Percentiles rank a stretch among this genome's conserved stretches.
phyloP scores from a whole-genome alignment of 495 filamentous ascomycete species.

The Alectoria sarmentosa region DNA sequence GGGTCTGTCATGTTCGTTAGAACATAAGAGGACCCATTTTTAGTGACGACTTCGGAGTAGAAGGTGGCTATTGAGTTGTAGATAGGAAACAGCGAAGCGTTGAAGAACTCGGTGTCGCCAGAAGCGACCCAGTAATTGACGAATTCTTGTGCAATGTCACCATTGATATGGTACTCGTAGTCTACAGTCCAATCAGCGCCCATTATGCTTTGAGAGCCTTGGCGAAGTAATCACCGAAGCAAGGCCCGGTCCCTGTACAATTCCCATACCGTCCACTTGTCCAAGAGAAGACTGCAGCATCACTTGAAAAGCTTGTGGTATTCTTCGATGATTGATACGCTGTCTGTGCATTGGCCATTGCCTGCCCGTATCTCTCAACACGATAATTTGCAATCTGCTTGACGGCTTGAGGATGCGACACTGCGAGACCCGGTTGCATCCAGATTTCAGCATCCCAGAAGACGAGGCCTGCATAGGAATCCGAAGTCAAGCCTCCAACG shows the following conservation, averaged over 20 bases:
- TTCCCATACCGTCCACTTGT: constrained; percentile 58
- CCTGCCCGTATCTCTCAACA: constrained; percentile 44
- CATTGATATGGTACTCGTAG: constrained; percentile 56
- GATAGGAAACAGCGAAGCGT: constrained; percentile 47
- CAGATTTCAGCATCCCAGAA: constrained; percentile 64
- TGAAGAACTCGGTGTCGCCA: constrained; percentile 50
- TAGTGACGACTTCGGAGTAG: constrained; percentile 47
- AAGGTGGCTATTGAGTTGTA: constrained; percentile 52
- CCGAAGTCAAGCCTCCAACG: constrained; percentile 54
- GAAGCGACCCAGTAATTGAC: constrained; percentile 55
- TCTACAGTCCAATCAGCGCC: constrained; percentile 2
- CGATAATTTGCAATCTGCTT: constrained; percentile 55
- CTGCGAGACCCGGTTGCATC: constrained; percentile 59
- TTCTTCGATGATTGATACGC: constrained; percentile 45
- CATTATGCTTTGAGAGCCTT: neutral
- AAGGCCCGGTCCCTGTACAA: constrained; percentile 59
- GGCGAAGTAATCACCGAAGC: constrained; percentile 49
- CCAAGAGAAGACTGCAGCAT: constrained; percentile 56
- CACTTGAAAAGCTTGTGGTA: constrained; percentile 41
- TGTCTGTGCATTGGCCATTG: constrained; percentile 44
- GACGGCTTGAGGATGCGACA: constrained; percentile 50
- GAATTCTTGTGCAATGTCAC: constrained; percentile 61
- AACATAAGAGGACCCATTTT: constrained; percentile 46
- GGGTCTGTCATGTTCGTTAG: constrained; percentile 73
- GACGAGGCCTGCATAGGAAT: constrained; percentile 54